Percentiles rank a stretch among this genome's conserved stretches.
Evolutionary conservation across 148 eudicot genomes (phyloP).

Genomic region (Rhododendron mucronatum): DNA sequence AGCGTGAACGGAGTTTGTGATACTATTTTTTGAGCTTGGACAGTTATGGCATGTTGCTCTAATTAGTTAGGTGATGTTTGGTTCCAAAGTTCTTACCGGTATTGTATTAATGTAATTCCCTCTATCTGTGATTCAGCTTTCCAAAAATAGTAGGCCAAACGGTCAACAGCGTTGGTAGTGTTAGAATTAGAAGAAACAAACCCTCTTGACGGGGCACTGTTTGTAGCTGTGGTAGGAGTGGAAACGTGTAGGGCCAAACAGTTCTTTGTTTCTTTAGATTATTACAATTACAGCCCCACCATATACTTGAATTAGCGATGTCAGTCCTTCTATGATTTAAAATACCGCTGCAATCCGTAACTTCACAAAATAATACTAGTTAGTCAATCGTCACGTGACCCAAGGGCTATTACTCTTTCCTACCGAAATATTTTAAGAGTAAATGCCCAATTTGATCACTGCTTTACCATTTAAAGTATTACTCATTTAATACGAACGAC

Average conservation of each 20-base stretch:
- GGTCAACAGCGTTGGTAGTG: neutral
- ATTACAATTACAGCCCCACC: neutral
- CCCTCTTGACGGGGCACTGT: neutral
- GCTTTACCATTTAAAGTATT: neutral
- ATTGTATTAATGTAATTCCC: neutral
- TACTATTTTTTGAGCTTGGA: neutral
- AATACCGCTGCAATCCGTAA: neutral
- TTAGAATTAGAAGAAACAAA: conserved; percentile 5
- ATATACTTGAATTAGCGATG: neutral
- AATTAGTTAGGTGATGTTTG: neutral
- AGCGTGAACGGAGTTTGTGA: too few species aligned
- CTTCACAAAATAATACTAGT: neutral
- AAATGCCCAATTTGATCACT: neutral
- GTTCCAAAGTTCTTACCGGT: neutral
- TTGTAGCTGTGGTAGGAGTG: neutral
- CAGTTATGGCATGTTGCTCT: neutral
- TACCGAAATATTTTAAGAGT: neutral
- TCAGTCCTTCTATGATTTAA: neutral
- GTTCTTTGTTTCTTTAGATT: neutral
- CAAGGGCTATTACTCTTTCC: neutral
- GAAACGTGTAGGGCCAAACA: neutral
- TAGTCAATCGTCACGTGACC: neutral
- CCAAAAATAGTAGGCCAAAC: neutral
- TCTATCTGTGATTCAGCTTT: neutral
- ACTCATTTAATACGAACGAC: neutral